Evolutionary conservation across 495 filamentous ascomycete species (phyloP).

Genomic region (Cenococcum geophilum): DNA sequence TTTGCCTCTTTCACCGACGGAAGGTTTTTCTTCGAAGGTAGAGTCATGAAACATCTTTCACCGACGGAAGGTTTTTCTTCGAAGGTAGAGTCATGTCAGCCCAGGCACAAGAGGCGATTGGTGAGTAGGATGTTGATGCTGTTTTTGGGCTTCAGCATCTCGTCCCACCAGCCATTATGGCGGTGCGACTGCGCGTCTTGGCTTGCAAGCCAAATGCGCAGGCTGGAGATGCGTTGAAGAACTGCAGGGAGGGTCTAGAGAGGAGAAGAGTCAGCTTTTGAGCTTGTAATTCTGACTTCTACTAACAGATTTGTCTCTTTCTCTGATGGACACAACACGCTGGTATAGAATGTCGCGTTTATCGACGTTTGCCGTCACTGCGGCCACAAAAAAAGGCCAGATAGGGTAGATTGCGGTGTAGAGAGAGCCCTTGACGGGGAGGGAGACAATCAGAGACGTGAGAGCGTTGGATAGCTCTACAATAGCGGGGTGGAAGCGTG

Average conservation of each 20-base stretch:
- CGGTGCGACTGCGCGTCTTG: conserved; percentile 16
- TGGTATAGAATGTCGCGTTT: conserved; percentile 24
- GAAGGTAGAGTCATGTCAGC: conserved; percentile 4
- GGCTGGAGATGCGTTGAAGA: conserved; percentile 18
- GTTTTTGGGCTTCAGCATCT: conserved; percentile 21
- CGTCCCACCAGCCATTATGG: conserved; percentile 26
- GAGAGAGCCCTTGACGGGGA: conserved; percentile 24
- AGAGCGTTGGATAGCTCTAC: conserved; percentile 25
- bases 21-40: too few relatives aligned
- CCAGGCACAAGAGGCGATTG: conserved; percentile 21
- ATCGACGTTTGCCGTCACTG: conserved; percentile 20
- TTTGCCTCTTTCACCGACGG: too few relatives aligned
- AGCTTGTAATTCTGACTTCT: too few relatives aligned
- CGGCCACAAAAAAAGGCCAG: conserved; percentile 24
- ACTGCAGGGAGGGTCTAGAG: conserved; percentile 19
- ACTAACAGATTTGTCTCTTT: conserved; percentile 17
- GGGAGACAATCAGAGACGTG: conserved; percentile 16
- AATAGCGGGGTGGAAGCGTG: conserved; percentile 21
- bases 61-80: too few relatives aligned
- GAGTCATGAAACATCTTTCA: too few relatives aligned
- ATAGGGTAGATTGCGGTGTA: conserved; percentile 25
- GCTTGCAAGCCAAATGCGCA: conserved; percentile 23
- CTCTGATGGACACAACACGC: conserved; percentile 21
- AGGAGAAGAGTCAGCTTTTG: too few relatives aligned
- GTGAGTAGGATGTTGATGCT: conserved; percentile 14